phyloP scores from a whole-genome alignment of 2,329 filamentous ascomycete genomes.

The Verticillium nonalfalfae region DNA sequence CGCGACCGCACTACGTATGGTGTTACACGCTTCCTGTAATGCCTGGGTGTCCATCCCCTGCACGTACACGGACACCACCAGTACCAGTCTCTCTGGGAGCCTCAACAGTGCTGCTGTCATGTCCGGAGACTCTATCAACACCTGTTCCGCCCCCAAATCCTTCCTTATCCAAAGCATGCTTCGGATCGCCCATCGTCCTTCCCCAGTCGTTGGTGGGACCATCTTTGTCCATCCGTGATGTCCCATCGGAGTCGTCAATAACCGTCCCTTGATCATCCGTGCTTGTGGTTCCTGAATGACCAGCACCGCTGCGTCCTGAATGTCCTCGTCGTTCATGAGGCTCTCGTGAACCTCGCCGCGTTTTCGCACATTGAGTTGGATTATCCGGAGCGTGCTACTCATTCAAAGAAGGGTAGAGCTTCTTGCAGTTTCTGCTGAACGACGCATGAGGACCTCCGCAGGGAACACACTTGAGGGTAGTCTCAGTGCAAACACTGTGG shows the following conservation, averaged over 20 bases:
- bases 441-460: conserved; percentile 14
- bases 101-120: background rate
- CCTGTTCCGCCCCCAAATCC: conserved; percentile 9
- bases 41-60: background rate
- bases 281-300: conserved; percentile 11
- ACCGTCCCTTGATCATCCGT: conserved; percentile 6
- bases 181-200: conserved; percentile 12
- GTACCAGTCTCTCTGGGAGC: background rate
- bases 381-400: conserved; percentile 11
- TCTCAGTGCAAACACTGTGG: conserved; percentile 7
- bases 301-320: conserved; percentile 8
- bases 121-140: conserved; percentile 1
- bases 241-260: conserved; percentile 11
- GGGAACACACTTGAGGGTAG: conserved; percentile 9
- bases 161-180: conserved; percentile 14
- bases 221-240: conserved; percentile 12
- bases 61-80: background rate
- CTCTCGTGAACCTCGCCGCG: conserved; percentile 10
- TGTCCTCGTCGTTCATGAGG: conserved; percentile 13
- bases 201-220: conserved; percentile 5
- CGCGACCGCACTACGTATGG: background rate
- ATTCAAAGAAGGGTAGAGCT: conserved; percentile 7
- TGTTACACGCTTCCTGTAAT: background rate
- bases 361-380: conserved; percentile 13
- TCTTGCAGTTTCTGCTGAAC: conserved; percentile 15